These are phyloP conservation scores for Parathielavia hyrcaniae DNA, from an alignment of 495 filamentous ascomycete genomes.

Conservation along the genomic window DNA sequence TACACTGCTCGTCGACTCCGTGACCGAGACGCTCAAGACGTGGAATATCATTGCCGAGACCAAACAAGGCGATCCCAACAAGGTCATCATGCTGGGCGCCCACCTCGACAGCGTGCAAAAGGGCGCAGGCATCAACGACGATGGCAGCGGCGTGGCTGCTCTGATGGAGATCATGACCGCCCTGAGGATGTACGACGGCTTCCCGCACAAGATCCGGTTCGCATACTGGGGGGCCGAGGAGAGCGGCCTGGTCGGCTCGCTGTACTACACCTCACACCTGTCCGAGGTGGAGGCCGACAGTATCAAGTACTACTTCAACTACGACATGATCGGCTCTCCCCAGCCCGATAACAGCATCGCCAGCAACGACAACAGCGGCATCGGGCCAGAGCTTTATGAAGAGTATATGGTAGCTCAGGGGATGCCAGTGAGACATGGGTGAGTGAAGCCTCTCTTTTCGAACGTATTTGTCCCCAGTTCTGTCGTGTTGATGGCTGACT, in stretches of 20 bases:
- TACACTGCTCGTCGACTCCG: constrained; percentile 33
- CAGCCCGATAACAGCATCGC: constrained; percentile 58
- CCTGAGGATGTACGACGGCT: constrained; percentile 54
- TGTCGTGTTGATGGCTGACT: constrained; percentile 15
- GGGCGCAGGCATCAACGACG: constrained; percentile 45
- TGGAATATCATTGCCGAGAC: constrained; percentile 63
- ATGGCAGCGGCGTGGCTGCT: constrained; percentile 50
- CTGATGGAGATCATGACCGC: constrained; percentile 57
- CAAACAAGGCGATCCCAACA: constrained; percentile 58
- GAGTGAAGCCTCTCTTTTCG: not conserved
- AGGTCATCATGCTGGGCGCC: constrained; percentile 57
- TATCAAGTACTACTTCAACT: constrained; percentile 65
- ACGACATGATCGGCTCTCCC: constrained; percentile 74
- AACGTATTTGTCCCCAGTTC: not conserved
- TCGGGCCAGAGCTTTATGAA: constrained; percentile 26
- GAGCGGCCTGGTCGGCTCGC: constrained; percentile 56
- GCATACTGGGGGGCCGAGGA: constrained; percentile 66
- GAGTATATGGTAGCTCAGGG: constrained; percentile 31
- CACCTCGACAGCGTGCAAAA: constrained; percentile 64
- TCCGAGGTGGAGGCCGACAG: constrained; percentile 42
- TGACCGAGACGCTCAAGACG: constrained; percentile 44
- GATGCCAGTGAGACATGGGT: constrained; percentile 26
- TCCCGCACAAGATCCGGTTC: constrained; percentile 57
- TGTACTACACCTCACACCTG: constrained; percentile 48
- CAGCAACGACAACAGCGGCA: constrained; percentile 37